A percentile compares a stretch with the other conserved stretches of the same genome.
phyloP scores from a whole-genome alignment of 2,329 filamentous ascomycete genomes.

The Fusarium chuoi region DNA sequence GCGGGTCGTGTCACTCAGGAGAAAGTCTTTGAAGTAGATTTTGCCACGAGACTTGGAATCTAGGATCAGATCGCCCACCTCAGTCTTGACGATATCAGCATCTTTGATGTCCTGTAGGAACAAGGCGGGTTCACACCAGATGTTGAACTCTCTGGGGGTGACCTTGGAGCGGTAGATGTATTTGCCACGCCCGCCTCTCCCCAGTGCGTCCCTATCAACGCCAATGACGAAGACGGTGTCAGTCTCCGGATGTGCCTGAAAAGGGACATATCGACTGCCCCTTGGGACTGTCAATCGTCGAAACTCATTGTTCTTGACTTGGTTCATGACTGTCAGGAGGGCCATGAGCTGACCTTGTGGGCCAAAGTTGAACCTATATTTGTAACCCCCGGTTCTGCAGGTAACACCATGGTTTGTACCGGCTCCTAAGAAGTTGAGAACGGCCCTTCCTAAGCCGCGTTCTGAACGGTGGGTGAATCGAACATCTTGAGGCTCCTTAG shows the following conservation, averaged over 20 bases:
- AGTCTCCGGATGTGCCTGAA: neutral
- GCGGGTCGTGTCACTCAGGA: neutral
- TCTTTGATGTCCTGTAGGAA: conserved; percentile 11
- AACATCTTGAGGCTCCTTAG: conserved; percentile 35
- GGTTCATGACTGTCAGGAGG: conserved; percentile 13
- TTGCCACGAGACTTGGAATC: neutral
- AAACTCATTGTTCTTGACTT: neutral
- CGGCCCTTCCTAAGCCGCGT: conserved; percentile 47
- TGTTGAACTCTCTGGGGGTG: conserved; percentile 2
- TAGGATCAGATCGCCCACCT: conserved; percentile 5
- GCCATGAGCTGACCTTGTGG: conserved; percentile 35
- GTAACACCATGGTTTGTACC: conserved; percentile 42
- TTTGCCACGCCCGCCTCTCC: neutral
- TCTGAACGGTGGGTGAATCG: conserved; percentile 45
- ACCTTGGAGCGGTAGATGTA: neutral
- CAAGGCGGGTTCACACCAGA: conserved; percentile 10
- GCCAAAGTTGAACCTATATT: conserved; percentile 48
- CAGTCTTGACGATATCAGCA: neutral
- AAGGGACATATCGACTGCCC: neutral
- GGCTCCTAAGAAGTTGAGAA: conserved; percentile 45
- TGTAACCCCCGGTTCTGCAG: conserved; percentile 42
- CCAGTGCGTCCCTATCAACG: neutral
- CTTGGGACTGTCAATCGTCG: neutral
- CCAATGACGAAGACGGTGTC: conserved; percentile 26
- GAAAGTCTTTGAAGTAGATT: conserved; percentile 19